Evolutionary conservation across 805 yeast genomes (phyloP).

Genomic region (Candida gorgasii): DNA sequence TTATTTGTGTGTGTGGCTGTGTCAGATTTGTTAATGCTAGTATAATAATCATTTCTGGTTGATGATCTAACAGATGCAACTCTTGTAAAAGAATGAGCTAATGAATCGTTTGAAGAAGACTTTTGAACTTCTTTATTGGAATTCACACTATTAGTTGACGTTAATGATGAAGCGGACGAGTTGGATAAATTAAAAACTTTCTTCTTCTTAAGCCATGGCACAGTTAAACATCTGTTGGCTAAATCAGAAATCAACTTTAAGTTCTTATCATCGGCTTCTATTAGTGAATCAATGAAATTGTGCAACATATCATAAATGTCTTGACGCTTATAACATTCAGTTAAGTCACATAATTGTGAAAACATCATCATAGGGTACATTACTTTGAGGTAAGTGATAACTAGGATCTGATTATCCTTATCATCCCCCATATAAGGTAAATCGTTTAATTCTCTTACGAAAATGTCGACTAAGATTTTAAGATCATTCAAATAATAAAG

Average conservation of each 20-base stretch:
- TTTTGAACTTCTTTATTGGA: background rate
- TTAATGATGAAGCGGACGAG: constrained; percentile 19
- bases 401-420: constrained; percentile 54
- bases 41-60: constrained; percentile 34
- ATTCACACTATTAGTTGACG: background rate
- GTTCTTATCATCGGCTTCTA: background rate
- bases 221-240: constrained; percentile 33
- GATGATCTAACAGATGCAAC: constrained; percentile 39
- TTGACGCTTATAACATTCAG: constrained; percentile 56
- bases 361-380: constrained; percentile 68
- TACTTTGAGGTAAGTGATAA: constrained; percentile 62
- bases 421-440: constrained; percentile 57
- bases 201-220: constrained; percentile 33
- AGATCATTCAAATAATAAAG: constrained; percentile 81
- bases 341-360: constrained; percentile 54
- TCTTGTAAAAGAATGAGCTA: constrained; percentile 26
- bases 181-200: background rate
- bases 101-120: constrained; percentile 21
- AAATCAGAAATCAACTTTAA: constrained; percentile 29
- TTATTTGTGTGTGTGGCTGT: constrained; percentile 25
- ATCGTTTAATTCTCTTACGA: constrained; percentile 76
- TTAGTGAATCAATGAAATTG: constrained; percentile 35
- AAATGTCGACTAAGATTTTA: constrained; percentile 78
- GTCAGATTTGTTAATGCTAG: background rate
- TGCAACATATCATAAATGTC: constrained; percentile 54